A percentile compares a stretch with the other conserved stretches of the same genome.
Evolutionary conservation across 1,139 yeast species (phyloP).

Genomic region (Suhomyces bribrorum): DNA sequence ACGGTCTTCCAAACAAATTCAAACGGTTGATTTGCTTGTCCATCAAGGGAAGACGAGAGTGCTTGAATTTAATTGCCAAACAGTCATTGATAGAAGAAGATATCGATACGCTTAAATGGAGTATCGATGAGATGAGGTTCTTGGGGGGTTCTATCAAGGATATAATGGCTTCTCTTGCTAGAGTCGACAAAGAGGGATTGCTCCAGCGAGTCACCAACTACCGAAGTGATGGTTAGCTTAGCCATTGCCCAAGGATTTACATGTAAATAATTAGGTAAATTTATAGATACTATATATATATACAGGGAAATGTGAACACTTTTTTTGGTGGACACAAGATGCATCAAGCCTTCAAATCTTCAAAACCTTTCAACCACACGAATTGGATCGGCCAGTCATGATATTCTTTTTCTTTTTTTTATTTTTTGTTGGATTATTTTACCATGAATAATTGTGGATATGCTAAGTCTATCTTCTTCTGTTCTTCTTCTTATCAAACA

Average conservation of each 20-base stretch:
- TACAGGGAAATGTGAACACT: conserved; percentile 4
- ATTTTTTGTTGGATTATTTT: not conserved
- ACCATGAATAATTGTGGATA: not conserved
- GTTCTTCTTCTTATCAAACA: conserved; percentile 52
- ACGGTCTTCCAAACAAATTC: conserved; percentile 18
- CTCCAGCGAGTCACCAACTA: not conserved
- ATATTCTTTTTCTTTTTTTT: too few species aligned
- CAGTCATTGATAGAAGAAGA: conserved; percentile 30
- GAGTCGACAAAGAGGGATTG: conserved; percentile 1
- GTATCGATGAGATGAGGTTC: conserved; percentile 32
- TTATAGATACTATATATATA: conserved; percentile 13
- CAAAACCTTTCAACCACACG: not conserved
- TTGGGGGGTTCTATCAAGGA: conserved; percentile 32
- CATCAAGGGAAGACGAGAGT: conserved; percentile 14
- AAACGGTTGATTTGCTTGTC: conserved; percentile 16
- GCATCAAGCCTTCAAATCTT: too few species aligned
- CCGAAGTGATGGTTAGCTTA: too few species aligned
- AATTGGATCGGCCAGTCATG: too few species aligned
- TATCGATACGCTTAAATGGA: conserved; percentile 30
- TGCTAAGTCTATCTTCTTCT: conserved; percentile 29
- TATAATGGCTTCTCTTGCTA: conserved; percentile 12
- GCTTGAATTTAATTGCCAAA: conserved; percentile 22
- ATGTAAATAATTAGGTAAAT: conserved; percentile 10
- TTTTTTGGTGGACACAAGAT: not conserved
- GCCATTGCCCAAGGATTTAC: conserved; percentile 2